Percentiles rank a stretch among this genome's conserved stretches.
Conservation (phyloP, 2,329 filamentous ascomycete species). For the Botrytis sinoallii region DNA sequence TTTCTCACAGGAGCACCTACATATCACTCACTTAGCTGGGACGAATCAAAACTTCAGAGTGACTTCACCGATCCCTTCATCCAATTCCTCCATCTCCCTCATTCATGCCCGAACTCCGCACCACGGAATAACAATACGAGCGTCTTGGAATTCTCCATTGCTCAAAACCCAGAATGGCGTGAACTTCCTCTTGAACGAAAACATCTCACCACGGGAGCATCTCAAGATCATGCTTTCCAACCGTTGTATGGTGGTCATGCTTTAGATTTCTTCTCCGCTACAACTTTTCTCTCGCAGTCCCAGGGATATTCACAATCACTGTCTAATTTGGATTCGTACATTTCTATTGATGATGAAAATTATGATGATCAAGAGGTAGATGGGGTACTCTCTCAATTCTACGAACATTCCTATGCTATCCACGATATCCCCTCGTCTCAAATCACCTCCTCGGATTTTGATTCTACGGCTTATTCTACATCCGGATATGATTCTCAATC, state of each 20-base stretch:
- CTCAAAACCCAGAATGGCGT: constrained; percentile 45
- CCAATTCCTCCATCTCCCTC: constrained; percentile 39
- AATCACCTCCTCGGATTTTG: constrained; percentile 42
- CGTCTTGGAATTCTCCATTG: neutral
- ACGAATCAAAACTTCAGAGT: constrained; percentile 48
- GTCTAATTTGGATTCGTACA: neutral
- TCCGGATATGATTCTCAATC: constrained; percentile 29
- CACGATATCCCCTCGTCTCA: constrained; percentile 65
- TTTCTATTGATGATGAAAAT: constrained; percentile 10
- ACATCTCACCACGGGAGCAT: constrained; percentile 49
- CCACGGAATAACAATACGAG: constrained; percentile 18
- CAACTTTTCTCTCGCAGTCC: constrained; percentile 24
- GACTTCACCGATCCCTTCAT: constrained; percentile 44
- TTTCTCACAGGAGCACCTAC: constrained; percentile 49
- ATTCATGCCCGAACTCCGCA: neutral
- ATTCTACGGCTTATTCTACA: constrained; percentile 38
- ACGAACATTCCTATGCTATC: constrained; percentile 71
- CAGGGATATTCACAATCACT: neutral
- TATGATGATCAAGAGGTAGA: constrained; percentile 24
- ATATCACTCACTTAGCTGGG: constrained; percentile 52
- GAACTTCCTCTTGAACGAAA: constrained; percentile 48
- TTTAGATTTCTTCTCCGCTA: constrained; percentile 48
- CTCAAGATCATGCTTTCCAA: constrained; percentile 45
- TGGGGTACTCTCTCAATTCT: constrained; percentile 60
- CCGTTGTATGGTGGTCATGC: constrained; percentile 35